Conservation (phyloP, 2,329 filamentous ascomycete species). For the Aspergillus aculeatinus region DNA sequence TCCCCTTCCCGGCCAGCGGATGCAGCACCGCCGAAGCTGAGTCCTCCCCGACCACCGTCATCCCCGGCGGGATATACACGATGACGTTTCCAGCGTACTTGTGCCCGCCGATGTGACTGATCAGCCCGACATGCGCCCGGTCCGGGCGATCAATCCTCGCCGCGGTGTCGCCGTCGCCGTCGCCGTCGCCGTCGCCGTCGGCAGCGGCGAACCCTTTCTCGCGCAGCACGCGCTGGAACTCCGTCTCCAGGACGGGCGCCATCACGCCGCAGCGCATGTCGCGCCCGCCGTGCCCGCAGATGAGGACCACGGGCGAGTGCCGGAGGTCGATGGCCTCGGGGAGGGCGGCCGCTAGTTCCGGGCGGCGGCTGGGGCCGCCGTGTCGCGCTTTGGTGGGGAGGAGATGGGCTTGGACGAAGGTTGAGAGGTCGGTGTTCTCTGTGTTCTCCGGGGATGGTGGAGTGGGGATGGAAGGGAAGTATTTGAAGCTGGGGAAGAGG, state of each 20-base stretch:
- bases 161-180: conserved; percentile 9
- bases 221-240: conserved; percentile 59
- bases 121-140: conserved; percentile 42
- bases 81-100: conserved; percentile 95
- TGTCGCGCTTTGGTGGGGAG: conserved; percentile 34
- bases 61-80: conserved; percentile 62
- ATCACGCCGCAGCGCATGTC: conserved; percentile 80
- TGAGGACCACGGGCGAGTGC: conserved; percentile 61
- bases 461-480: conserved; percentile 69
- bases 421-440: conserved; percentile 34
- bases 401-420: conserved; percentile 47
- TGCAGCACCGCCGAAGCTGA: conserved; percentile 22
- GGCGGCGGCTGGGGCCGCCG: conserved; percentile 47
- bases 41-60: conserved; percentile 21
- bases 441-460: conserved; percentile 38
- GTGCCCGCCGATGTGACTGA: conserved; percentile 90
- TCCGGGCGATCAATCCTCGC: conserved; percentile 27
- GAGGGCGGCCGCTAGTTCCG: conserved; percentile 51
- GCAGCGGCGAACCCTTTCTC: conserved; percentile 31
- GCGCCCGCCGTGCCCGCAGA: conserved; percentile 82
- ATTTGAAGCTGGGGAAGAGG: conserved; percentile 80
- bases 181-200: conserved; percentile 16
- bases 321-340: conserved; percentile 64
- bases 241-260: conserved; percentile 68
- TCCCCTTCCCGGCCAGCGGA: conserved; percentile 49